Percentiles rank a stretch among this genome's conserved stretches.
Conservation (phyloP, 2,329 filamentous ascomycete species). For the Hypoxylon sp. region DNA sequence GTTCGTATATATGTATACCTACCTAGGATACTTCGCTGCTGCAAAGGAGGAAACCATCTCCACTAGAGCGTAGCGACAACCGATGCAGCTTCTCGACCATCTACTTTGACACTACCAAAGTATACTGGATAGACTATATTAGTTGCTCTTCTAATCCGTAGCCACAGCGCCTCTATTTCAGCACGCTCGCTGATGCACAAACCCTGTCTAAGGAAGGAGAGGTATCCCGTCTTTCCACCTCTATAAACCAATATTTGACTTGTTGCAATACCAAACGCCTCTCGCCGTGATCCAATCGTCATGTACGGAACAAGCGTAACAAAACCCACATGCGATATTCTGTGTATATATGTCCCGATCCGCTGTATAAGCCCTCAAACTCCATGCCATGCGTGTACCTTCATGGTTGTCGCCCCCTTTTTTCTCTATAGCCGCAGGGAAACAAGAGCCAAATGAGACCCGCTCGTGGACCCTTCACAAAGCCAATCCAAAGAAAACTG, state of each 20-base stretch:
- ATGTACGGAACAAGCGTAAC: background rate
- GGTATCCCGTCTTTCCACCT: background rate
- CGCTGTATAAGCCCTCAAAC: constrained; percentile 31
- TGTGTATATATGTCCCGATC: constrained; percentile 13
- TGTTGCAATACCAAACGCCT: background rate
- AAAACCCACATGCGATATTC: background rate
- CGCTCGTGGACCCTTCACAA: constrained; percentile 5
- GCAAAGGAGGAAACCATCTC: background rate
- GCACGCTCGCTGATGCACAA: background rate
- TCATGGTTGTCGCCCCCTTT: constrained; percentile 34
- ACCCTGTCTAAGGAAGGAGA: background rate
- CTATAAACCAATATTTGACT: background rate
- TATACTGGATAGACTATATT: background rate
- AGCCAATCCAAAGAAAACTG: background rate
- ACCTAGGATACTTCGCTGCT: background rate
- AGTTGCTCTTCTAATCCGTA: background rate
- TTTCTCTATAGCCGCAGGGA: constrained; percentile 7
- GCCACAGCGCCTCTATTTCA: background rate
- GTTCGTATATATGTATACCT: background rate
- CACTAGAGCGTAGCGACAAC: background rate
- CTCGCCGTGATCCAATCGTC: background rate
- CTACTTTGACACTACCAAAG: background rate
- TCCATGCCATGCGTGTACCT: constrained; percentile 52
- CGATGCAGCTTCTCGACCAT: background rate
- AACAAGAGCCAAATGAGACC: constrained; percentile 8